Evolutionary conservation across 805 yeast genomes (phyloP).

Genomic region (Candida tibetensis): DNA sequence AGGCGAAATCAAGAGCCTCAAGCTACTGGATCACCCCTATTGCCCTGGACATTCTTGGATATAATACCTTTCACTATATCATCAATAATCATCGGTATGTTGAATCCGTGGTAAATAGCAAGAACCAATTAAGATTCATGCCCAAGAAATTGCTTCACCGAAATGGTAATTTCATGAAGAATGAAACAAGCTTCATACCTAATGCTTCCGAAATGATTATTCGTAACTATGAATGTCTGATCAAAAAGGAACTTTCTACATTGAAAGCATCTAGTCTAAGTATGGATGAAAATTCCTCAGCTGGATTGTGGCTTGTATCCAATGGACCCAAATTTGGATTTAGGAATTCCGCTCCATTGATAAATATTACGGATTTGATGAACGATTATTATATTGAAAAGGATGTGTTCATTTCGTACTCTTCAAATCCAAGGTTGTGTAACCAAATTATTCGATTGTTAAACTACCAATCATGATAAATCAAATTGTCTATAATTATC

Average conservation of each 20-base stretch:
- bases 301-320: too few relatives aligned
- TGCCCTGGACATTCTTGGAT: background rate
- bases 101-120: constrained; percentile 13
- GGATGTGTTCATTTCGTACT: constrained; percentile 14
- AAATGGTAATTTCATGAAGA: constrained; percentile 5
- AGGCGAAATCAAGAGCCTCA: background rate
- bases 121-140: constrained; percentile 19
- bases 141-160: constrained; percentile 25
- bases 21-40: constrained; percentile 9
- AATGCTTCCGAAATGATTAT: constrained; percentile 10
- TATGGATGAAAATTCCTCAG: too few relatives aligned
- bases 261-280: too few relatives aligned
- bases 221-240: constrained; percentile 6
- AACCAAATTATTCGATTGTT: background rate
- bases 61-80: constrained; percentile 24
- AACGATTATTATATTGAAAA: background rate
- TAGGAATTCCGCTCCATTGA: too few relatives aligned
- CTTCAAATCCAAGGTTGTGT: constrained; percentile 15
- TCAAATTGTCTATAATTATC: background rate
- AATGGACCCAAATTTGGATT: too few relatives aligned
- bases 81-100: constrained; percentile 21
- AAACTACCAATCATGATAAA: background rate
- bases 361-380: background rate
- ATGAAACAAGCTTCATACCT: constrained; percentile 9
- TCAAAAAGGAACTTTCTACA: too few relatives aligned